phyloP scores from a whole-genome alignment of 1,284 basidiomycete species.

The Ustilago tritici region DNA sequence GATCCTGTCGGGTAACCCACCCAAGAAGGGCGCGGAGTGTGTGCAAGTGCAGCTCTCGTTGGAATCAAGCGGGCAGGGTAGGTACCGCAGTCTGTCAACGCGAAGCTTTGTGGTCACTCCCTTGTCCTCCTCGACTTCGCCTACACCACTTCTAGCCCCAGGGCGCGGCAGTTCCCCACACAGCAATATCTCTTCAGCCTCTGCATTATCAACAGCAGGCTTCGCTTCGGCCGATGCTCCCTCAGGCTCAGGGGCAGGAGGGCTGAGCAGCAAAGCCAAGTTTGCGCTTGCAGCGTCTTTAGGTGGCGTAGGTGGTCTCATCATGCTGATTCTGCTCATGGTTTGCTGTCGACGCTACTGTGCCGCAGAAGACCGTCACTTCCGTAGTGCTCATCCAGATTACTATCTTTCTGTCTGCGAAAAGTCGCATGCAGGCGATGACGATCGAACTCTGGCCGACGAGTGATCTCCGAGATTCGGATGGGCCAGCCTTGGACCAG shows the following conservation, averaged over 20 bases:
- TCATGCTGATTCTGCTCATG: conserved; percentile 55
- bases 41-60: conserved; percentile 31
- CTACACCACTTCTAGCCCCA: conserved; percentile 25
- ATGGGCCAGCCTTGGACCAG: conserved; percentile 27
- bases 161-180: not conserved
- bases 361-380: conserved; percentile 52
- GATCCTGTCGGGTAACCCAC: conserved; percentile 66
- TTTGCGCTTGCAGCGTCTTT: conserved; percentile 54
- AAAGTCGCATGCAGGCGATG: conserved; percentile 37
- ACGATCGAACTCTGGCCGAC: conserved; percentile 54
- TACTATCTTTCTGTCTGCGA: conserved; percentile 24
- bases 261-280: conserved; percentile 45
- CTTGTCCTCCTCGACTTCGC: conserved; percentile 4
- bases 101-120: conserved; percentile 28
- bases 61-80: conserved; percentile 2
- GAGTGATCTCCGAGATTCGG: conserved; percentile 41
- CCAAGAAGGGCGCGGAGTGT: conserved; percentile 13
- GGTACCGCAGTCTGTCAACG: conserved; percentile 14
- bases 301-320: conserved; percentile 53
- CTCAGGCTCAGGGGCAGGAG: conserved; percentile 13
- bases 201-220: conserved; percentile 16
- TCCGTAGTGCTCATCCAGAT: conserved; percentile 32
- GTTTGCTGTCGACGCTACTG: conserved; percentile 54
- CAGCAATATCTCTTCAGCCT: conserved; percentile 1
- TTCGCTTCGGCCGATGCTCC: conserved; percentile 17